Base-by-base conservation (phyloP, 1,284 basidiomycete genomes). In the Thelephora terrestris region DNA sequence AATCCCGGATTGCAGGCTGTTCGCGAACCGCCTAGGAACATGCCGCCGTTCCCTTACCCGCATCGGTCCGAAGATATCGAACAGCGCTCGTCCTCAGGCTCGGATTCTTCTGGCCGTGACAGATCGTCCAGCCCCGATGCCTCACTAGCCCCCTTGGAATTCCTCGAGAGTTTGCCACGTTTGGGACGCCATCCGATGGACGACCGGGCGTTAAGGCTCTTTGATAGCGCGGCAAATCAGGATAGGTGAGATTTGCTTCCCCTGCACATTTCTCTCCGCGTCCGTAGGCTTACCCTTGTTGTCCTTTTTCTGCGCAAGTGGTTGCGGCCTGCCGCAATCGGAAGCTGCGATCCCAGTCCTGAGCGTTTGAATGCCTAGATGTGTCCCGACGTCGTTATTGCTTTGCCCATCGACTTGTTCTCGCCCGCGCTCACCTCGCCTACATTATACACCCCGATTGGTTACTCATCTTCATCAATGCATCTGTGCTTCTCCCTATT, bases 121-220 rank as follows among this genome's bases (percentile, higher is more conserved):
- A 12, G 35, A 43, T 20, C 38, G 36, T 44, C 50, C 50, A 39
- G 35, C 7, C 36, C 46, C 10, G 21, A 17, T 24, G 14, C 47
- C 10, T 48, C 18, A 12, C 57, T 65, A 18, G 63, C 63, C 0
- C 62, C 63, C 7, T 51, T 65, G 21, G 61, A 62, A 39, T 65
- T 62, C 49, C 57, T 65, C 10, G 55, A 64, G 45, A 63, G 58
- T 38, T 54, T 63, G 25, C 51, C 61, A 0, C 64, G 61, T 2
- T 44, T 43, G 4, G 50, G 52, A 18, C 63, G 63, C n/a, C 56
- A 63, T 49, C 60, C 61, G 2, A 44, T 58, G 23, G 63, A 65
- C 51, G 63, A 64, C 42, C 52, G 57, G 43, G 56, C 55, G 23
- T 56, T 65, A 2, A 47, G 53, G 24, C 51, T 51, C 12, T 58